Evolutionary conservation across 495 filamentous ascomycete genomes (phyloP).

Genomic region (Friedmanniomyces simplex): DNA sequence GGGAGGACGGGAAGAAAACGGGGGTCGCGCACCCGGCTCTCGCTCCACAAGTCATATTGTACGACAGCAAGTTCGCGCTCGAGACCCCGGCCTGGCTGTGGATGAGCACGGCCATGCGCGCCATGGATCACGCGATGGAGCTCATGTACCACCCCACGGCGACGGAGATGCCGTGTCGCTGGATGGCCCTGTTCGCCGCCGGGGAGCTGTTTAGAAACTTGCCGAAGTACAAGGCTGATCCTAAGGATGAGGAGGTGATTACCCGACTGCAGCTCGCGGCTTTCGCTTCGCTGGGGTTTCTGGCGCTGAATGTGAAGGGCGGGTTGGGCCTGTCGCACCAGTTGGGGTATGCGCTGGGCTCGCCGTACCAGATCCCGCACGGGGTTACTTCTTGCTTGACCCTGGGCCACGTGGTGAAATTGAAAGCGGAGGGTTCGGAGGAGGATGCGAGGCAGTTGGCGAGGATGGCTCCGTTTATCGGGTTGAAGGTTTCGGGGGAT

Average conservation of each 20-base stretch:
- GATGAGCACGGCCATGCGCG: slow-evolving; percentile 37
- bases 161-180: slow-evolving; percentile 36
- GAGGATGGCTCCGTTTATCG: slow-evolving; percentile 32
- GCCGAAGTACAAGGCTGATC: slow-evolving; percentile 32
- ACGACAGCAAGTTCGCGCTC: slow-evolving; percentile 35
- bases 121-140: slow-evolving; percentile 43
- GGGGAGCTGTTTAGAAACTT: slow-evolving; percentile 35
- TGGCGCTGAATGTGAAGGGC: slow-evolving; percentile 36
- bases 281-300: slow-evolving; percentile 35
- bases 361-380: slow-evolving; percentile 42
- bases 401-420: slow-evolving; percentile 36
- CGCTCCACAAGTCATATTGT: slow-evolving; percentile 34
- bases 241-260: slow-evolving; percentile 34
- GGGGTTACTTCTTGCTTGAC: slow-evolving; percentile 41
- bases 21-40: slow-evolving; percentile 30
- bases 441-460: slow-evolving; percentile 38
- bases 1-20: slow-evolving; percentile 33
- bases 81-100: slow-evolving; percentile 36
- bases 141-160: slow-evolving; percentile 38
- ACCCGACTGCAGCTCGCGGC: slow-evolving; percentile 39
- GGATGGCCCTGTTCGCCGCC: slow-evolving; percentile 32
- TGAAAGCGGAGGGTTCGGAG: slow-evolving; percentile 32
- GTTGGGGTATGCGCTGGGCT: slow-evolving; percentile 41
- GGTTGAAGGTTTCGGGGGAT: slow-evolving; percentile 29
- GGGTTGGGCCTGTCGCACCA: slow-evolving; percentile 37